Evolutionary conservation across 2,329 filamentous ascomycete genomes (phyloP), one percentile per base, ranked within the genome.

Genomic region (Neofusicoccum ribis): DNA sequence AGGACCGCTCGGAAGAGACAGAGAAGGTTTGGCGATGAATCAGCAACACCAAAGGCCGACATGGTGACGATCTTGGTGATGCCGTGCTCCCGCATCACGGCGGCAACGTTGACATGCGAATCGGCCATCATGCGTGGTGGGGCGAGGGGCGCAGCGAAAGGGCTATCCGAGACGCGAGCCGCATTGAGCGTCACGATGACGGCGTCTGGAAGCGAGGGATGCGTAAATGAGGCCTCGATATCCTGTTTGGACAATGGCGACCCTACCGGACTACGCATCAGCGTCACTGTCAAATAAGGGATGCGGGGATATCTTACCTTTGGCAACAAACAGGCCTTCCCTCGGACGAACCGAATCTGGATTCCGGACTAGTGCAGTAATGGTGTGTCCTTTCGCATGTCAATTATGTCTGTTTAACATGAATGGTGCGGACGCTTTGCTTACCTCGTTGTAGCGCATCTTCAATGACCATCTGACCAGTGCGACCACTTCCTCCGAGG

Each of bases 101-200:
- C 67, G 12, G 80, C 68, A 3, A 79, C 68, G 50, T 80, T 78
- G 23, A 70, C 71, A 15, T 79, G 75, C 15, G 78, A 75, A 64
- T 81, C 77, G 1, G 79, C 78, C 76, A 86, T 82, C n/a, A 86
- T 73, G 3, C 79, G 75, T 0, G 76, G 75, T 0, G 82, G 80
- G 0, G 78, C 76, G 15, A 81, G 76, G 1, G 79, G 74, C 3
- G 78, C 74, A 1, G 83, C 73, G 69, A 86, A 85, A 3, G 82
- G 84, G 43, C 75, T 82, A 63, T 83, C 82, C 23, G 74, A 78
- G 6, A 73, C 73, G 39, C 83, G 79, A 5, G 78, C 77, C 1
- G 83, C 79, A 66, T 78, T 82, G 12, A 87, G 80, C 0, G 85
- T 81, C 20, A 83, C 75, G 43, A 86, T 73, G 27, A 86, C 75